Evolutionary conservation across 495 filamentous ascomycete species (phyloP).

Genomic region (Penicillium robsamsonii): DNA sequence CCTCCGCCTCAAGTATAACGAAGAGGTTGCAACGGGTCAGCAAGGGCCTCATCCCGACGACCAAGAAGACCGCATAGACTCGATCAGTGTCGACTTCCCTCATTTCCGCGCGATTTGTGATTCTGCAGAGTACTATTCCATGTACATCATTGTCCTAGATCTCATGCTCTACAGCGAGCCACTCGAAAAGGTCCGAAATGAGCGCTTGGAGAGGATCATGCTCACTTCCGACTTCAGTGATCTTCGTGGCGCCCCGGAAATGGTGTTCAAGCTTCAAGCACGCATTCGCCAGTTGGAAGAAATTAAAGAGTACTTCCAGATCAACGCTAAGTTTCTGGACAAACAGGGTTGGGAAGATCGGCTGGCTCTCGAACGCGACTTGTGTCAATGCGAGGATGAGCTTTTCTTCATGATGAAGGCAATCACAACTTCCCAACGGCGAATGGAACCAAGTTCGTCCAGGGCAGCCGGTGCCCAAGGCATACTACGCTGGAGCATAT

Average conservation of each 20-base stretch:
- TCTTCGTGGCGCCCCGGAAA: constrained; percentile 86
- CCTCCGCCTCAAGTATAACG: constrained; percentile 94
- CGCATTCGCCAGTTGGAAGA: constrained; percentile 92
- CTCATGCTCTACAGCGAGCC: constrained; percentile 93
- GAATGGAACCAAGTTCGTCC: constrained; percentile 62
- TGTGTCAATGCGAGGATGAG: constrained; percentile 90
- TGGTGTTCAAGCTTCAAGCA: constrained; percentile 87
- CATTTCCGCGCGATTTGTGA: constrained; percentile 89
- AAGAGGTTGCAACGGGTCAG: constrained; percentile 73
- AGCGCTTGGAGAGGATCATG: constrained; percentile 97
- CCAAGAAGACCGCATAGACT: constrained; percentile 82
- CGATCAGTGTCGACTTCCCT: constrained; percentile 95
- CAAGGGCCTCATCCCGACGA: constrained; percentile 32
- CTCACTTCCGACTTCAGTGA: constrained; percentile 99
- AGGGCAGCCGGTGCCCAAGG: constrained; percentile 78
- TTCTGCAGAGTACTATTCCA: constrained; percentile 91
- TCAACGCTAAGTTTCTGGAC: constrained; percentile 84
- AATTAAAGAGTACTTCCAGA: constrained; percentile 93
- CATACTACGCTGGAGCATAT: constrained; percentile 83
- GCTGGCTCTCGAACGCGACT: constrained; percentile 78
- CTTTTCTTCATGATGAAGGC: constrained; percentile 99
- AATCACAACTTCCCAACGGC: constrained; percentile 92
- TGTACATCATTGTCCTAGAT: constrained; percentile 96
- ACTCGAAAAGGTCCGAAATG: constrained; percentile 88
- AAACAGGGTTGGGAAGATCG: constrained; percentile 89